A percentile compares a stretch with the other conserved stretches of the same genome.
Conservation (phyloP, 1,284 basidiomycete species). For the Leccinum insigne region DNA sequence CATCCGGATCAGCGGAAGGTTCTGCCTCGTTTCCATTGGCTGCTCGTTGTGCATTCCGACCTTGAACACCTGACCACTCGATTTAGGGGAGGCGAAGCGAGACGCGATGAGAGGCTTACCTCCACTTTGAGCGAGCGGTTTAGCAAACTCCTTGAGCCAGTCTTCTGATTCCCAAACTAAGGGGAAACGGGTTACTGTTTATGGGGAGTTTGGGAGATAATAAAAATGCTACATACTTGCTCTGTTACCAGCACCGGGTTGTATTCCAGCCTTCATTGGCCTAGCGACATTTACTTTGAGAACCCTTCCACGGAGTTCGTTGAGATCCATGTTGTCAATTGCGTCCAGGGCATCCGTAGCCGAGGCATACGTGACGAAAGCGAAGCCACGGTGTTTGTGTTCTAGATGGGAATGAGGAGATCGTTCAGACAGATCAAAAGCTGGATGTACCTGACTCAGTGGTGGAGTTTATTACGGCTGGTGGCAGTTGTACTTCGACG, state of each 20-base stretch:
- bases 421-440: not conserved
- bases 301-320: constrained; percentile 72
- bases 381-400: constrained; percentile 79
- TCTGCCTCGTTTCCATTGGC: constrained; percentile 23
- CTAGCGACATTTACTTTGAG: constrained; percentile 78
- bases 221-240: constrained; percentile 52
- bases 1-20: constrained; percentile 26
- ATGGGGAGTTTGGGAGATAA: not conserved
- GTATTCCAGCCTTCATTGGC: constrained; percentile 65
- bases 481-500: constrained; percentile 78
- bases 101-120: constrained; percentile 42
- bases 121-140: constrained; percentile 70
- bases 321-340: constrained; percentile 89
- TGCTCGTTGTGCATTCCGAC: constrained; percentile 37
- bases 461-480: constrained; percentile 60
- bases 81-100: constrained; percentile 13
- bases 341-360: constrained; percentile 82
- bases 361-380: constrained; percentile 76
- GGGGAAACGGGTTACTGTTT: constrained; percentile 10
- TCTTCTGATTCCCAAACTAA: constrained; percentile 89
- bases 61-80: constrained; percentile 52
- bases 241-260: constrained; percentile 63
- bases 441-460: constrained; percentile 47
- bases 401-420: constrained; percentile 40
- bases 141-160: constrained; percentile 73